Evolutionary conservation across 495 filamentous ascomycete species (phyloP).

Genomic region (Aspergillus avenaceus): DNA sequence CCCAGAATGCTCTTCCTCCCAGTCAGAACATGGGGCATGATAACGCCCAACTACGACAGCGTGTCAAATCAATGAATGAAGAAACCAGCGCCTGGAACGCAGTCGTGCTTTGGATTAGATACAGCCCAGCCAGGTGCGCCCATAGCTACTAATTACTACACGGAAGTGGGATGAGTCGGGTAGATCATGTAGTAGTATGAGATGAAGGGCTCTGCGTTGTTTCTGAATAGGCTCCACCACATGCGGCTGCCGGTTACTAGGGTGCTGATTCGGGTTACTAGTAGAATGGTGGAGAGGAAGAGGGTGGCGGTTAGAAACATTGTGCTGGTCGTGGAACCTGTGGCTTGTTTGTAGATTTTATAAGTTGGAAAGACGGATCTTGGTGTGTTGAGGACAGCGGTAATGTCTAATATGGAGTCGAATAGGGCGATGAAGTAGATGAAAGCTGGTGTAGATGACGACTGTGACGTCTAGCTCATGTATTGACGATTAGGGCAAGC

Average conservation of each 20-base stretch:
- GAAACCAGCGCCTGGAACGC: conserved; percentile 74
- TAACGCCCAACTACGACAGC: conserved; percentile 70
- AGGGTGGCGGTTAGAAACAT: conserved; percentile 59
- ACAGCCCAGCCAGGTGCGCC: conserved; percentile 63
- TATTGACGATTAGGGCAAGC: conserved; percentile 69
- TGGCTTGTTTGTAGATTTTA: conserved; percentile 76
- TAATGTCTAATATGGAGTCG: conserved; percentile 45
- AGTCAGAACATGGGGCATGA: conserved; percentile 68
- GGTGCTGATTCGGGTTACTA: conserved; percentile 60
- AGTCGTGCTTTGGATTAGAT: conserved; percentile 70
- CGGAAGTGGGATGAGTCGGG: conserved; percentile 54
- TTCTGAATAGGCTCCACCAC: conserved; percentile 79
- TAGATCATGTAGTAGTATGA: conserved; percentile 36
- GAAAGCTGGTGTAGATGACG: conserved; percentile 59
- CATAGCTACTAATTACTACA: conserved; percentile 62
- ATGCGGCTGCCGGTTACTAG: conserved; percentile 76
- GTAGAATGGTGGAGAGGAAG: conserved; percentile 60
- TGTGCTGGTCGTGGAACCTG: conserved; percentile 57
- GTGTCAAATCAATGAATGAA: conserved; percentile 68
- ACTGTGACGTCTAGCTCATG: conserved; percentile 67
- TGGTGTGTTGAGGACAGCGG: conserved; percentile 26
- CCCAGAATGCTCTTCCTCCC: conserved; percentile 61
- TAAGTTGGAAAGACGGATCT: conserved; percentile 67
- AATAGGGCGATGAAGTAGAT: conserved; percentile 51
- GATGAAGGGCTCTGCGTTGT: conserved; percentile 52